Percentiles rank a stretch among this genome's conserved stretches.
These are phyloP conservation scores for Euclidium syriacum DNA, from an alignment of 345 rosid genomes.

Conservation along the genomic window DNA sequence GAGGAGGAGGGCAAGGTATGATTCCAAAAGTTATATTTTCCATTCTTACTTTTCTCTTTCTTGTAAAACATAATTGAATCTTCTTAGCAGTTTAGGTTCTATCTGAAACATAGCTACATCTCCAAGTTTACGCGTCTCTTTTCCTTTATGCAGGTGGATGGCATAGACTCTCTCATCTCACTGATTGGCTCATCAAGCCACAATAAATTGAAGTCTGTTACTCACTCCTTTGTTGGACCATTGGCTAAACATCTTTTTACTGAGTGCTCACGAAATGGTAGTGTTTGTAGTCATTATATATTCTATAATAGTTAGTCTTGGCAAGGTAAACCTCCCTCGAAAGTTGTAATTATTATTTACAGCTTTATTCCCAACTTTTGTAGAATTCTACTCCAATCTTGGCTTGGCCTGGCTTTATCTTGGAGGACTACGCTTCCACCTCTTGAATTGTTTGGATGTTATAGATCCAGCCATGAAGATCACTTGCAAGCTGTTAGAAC, in stretches of 20 bases:
- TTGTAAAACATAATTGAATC: constrained; percentile 9
- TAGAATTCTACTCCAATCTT: constrained; percentile 46
- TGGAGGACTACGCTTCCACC: constrained; percentile 71
- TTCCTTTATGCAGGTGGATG: constrained; percentile 40
- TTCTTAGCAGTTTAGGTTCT: neutral
- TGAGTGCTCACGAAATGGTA: constrained; percentile 45
- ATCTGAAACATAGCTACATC: constrained; percentile 10
- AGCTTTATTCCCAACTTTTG: constrained; percentile 8
- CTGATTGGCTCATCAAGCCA: constrained; percentile 61
- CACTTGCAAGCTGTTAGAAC: constrained; percentile 46
- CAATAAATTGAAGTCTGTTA: constrained; percentile 44
- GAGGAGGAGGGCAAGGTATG: constrained; percentile 44
- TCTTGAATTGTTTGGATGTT: constrained; percentile 57
- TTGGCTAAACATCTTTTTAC: constrained; percentile 55
- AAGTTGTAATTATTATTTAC: neutral
- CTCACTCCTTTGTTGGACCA: constrained; percentile 44
- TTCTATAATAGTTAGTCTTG: constrained; percentile 4
- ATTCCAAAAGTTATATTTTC: neutral
- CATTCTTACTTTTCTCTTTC: constrained; percentile 6
- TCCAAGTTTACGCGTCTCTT: constrained; percentile 23
- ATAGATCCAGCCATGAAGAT: constrained; percentile 81
- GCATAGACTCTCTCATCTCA: constrained; percentile 38
- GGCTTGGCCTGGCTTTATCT: constrained; percentile 72
- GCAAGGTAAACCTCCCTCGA: neutral
- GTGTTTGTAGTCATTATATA: constrained; percentile 8